These are phyloP conservation scores for Chlorella sp. DNA, from an alignment of 139 green algal genomes.

Conservation along the genomic window DNA sequence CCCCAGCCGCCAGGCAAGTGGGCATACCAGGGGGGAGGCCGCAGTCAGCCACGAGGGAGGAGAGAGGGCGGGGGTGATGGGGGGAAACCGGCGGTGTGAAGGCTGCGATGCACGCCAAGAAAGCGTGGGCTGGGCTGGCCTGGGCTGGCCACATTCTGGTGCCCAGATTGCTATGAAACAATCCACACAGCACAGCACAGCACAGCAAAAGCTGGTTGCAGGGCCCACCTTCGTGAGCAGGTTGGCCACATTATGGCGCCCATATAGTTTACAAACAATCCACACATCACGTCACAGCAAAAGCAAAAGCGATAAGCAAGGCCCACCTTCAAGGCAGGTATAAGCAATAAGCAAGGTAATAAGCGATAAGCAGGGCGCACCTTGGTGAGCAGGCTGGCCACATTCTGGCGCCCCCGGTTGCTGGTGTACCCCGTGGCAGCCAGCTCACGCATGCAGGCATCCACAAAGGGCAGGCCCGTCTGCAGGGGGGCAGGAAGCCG, in stretches of 20 bases:
- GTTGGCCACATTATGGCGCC: too few relatives aligned
- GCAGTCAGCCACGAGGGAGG: not conserved
- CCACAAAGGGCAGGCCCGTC: conserved; percentile 86
- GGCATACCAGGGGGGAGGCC: too few relatives aligned
- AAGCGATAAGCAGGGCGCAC: not conserved
- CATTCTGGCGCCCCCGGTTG: conserved; percentile 83
- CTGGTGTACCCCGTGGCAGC: conserved; percentile 81
- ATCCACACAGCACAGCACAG: too few relatives aligned
- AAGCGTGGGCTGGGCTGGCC: not conserved
- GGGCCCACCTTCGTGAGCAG: too few relatives aligned
- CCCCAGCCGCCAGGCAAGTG: too few relatives aligned
- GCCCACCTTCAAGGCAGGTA: too few relatives aligned
- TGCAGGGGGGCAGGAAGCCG: not conserved
- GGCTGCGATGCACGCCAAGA: not conserved
- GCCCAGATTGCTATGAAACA: too few relatives aligned
- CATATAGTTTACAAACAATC: too few relatives aligned
- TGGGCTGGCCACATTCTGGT: not conserved
- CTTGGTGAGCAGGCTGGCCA: conserved; percentile 63
- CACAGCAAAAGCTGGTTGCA: too few relatives aligned
- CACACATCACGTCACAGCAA: too few relatives aligned
- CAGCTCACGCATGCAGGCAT: conserved; percentile 91
- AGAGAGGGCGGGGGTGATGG: not conserved
- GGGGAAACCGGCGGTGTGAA: not conserved
- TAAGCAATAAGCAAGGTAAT: too few relatives aligned
- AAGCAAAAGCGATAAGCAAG: too few relatives aligned